phyloP scores from a whole-genome alignment of 2,329 filamentous ascomycete species.

The Aspergillus hiratsukae region DNA sequence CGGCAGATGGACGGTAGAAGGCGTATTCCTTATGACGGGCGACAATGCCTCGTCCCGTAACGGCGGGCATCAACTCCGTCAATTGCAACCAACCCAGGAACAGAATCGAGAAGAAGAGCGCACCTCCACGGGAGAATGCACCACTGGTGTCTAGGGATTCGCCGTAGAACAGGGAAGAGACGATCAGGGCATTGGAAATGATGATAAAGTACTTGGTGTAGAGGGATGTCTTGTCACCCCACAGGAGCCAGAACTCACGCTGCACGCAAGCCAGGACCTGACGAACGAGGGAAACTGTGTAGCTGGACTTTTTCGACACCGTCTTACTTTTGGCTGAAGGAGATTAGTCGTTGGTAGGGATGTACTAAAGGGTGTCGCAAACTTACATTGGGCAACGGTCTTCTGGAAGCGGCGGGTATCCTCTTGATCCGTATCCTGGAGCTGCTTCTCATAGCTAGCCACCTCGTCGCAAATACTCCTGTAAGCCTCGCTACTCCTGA shows the following conservation, averaged over 20 bases:
- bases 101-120: constrained; percentile 62
- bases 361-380: not conserved
- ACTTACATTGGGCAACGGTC: constrained; percentile 57
- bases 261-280: constrained; percentile 61
- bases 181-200: constrained; percentile 67
- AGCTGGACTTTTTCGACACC: constrained; percentile 65
- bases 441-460: constrained; percentile 53
- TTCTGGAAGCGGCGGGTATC: constrained; percentile 63
- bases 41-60: constrained; percentile 65
- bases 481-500: constrained; percentile 60
- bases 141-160: constrained; percentile 56
- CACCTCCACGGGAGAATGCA: constrained; percentile 60
- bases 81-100: constrained; percentile 70
- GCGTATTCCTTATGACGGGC: constrained; percentile 64
- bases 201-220: constrained; percentile 79
- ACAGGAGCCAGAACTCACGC: constrained; percentile 73
- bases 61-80: constrained; percentile 72
- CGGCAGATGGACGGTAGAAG: constrained; percentile 65
- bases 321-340: constrained; percentile 54
- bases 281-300: constrained; percentile 68
- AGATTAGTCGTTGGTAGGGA: not conserved
- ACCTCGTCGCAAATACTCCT: constrained; percentile 59
- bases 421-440: constrained; percentile 54
- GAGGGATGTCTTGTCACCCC: constrained; percentile 68
- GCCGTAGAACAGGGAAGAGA: constrained; percentile 74